Base-by-base conservation (phyloP, 345 rosid species). In the Boechera stricta region DNA sequence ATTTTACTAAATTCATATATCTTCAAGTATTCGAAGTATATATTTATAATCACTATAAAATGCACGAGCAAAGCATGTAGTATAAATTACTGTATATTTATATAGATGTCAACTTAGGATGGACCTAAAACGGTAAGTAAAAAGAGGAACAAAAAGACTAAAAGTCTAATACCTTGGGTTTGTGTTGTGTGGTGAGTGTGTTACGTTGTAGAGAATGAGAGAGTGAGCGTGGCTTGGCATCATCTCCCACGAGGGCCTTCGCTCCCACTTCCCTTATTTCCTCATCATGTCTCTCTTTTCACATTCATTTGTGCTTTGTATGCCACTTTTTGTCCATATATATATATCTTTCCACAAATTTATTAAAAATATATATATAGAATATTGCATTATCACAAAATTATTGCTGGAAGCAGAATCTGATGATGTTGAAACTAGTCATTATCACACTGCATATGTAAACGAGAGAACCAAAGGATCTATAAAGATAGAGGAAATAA, bases 221-320 rank as follows among this genome's bases (percentile, higher is more conserved):
- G 57, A 74, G 57, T 47, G 35, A 69, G 33, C 29, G 76, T 70
- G 80, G 60, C 72, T 48, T 56, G 4, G 76, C 80, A 77, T 64
- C 80, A 71, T 55, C 80, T 77, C 62, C 80, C 80, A 77, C 80
- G 80, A 77, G 80, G 80, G 71, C 41, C 57, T 61, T 69, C 35
- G 67, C 41, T 66, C 67, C 73, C 36, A 67, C 67, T 48, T 67
- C 60, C 29, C 68, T 39, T 67, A 75, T 57, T 56, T 75, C 52
- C 52, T 16, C 39, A 47, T 67, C 55, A 69, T 76, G 49, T 63
- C 80, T 63, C 76, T 70, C 66, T 63, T 77, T 71, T 77, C 38
- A 35, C 59, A 11, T 35, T 70, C 64, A 76, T 24, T 71, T 60
- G 48, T 55, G 16, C 73, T 75, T 67, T 67, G 42, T 58, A 4